Evolutionary conservation across 768 basidiomycete species (phyloP).

Genomic region (Pleurotus platypus): DNA sequence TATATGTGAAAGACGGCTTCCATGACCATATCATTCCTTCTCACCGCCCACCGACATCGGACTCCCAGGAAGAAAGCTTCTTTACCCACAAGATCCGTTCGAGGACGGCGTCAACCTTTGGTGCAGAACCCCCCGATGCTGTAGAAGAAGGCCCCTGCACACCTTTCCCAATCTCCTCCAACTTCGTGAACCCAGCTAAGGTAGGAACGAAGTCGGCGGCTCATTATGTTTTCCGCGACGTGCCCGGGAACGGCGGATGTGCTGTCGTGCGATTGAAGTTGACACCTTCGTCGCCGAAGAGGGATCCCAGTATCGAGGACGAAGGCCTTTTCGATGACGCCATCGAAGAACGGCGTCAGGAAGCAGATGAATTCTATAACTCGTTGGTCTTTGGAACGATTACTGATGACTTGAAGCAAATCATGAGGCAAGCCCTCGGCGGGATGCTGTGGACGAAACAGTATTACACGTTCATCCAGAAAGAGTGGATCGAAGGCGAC

Average conservation of each 20-base stretch:
- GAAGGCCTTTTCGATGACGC: constrained; percentile 86
- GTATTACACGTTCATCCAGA: constrained; percentile 93
- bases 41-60: constrained; percentile 64
- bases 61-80: constrained; percentile 38
- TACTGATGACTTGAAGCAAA: constrained; percentile 89
- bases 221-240: constrained; percentile 83
- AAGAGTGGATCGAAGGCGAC: constrained; percentile 95
- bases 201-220: constrained; percentile 91
- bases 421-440: constrained; percentile 93
- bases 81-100: constrained; percentile 50
- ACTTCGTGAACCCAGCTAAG: constrained; percentile 83
- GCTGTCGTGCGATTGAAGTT: constrained; percentile 93
- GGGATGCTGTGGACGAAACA: constrained; percentile 99
- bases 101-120: constrained; percentile 42
- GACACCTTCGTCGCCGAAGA: constrained; percentile 70
- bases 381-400: constrained; percentile 78
- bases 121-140: constrained; percentile 31
- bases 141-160: constrained; percentile 56
- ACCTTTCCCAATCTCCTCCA: constrained; percentile 46
- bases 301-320: constrained; percentile 79
- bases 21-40: constrained; percentile 93
- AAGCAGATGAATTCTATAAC: constrained; percentile 95
- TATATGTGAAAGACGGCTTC: constrained; percentile 95
- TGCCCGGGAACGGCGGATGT: constrained; percentile 90
- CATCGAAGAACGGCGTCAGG: constrained; percentile 86